Evolutionary conservation across 345 rosid genomes (phyloP).

Genomic region (Brassica juncea): DNA sequence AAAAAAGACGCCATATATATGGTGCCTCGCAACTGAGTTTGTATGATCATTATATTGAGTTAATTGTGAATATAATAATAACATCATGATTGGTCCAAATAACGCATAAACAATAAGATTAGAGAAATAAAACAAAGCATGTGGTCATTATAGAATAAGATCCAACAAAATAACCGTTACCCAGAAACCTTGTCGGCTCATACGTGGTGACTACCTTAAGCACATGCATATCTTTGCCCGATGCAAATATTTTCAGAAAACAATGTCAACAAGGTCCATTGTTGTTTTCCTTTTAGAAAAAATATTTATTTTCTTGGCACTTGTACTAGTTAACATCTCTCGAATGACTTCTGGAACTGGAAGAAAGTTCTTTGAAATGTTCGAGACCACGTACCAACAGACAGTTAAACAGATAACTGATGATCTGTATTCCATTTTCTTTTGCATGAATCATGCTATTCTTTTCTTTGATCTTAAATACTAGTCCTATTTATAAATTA

Average conservation of each 20-base stretch:
- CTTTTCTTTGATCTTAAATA: background rate
- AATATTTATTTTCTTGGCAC: conserved; percentile 1
- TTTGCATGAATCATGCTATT: conserved; percentile 1
- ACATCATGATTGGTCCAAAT: conserved; percentile 14
- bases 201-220: conserved; percentile 36
- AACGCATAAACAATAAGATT: conserved; percentile 9
- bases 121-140: conserved; percentile 29
- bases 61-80: background rate
- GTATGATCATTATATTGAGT: background rate
- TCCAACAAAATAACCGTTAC: conserved; percentile 34
- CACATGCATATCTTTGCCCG: conserved; percentile 30
- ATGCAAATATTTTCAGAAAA: conserved; percentile 19
- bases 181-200: conserved; percentile 41
- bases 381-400: conserved; percentile 9
- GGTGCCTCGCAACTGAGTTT: background rate
- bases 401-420: background rate
- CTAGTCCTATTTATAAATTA: background rate
- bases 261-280: conserved; percentile 8
- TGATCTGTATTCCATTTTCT: background rate
- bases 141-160: conserved; percentile 27
- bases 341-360: conserved; percentile 14
- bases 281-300: background rate
- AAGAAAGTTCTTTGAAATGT: conserved; percentile 4
- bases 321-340: conserved; percentile 1
- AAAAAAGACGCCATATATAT: background rate